Evolutionary conservation across 352 stramenopile genomes (phyloP), one percentile per base, ranked within the genome.

Genomic region (Globisporangium paddicum): DNA sequence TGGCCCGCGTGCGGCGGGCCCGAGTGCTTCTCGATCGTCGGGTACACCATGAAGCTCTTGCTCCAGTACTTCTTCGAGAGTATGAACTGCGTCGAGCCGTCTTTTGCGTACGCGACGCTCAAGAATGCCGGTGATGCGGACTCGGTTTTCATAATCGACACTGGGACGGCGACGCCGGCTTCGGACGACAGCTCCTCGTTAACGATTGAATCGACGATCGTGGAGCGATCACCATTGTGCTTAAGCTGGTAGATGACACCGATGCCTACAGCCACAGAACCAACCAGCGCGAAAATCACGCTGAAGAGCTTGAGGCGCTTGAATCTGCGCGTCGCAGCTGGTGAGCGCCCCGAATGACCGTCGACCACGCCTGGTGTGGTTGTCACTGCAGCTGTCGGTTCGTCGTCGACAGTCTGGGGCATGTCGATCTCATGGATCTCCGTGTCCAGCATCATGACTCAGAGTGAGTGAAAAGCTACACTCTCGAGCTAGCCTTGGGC

Each of bases 21-120:
- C 28, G 77, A 74, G 40, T 75, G 72, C 54, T 79, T 87, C 6
- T 77, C 77, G 11, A 90, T 73, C 14, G 76, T 90, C 32, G 82
- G 75, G 40, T 86, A 87, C 41, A 91, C 79, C 30, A 91, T 71
- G 53, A 89, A 91, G 13, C 77, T 86, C 16, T 67, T 58, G 55
- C 86, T 86, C 75, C 74, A 88, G 42, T 75, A 56, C 19, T 60
- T 32, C 63, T 91, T 89, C 37, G 62, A 71, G 16, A 91, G 58
- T 10, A 79, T 66, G 54, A 90, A 90, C 7, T 77, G 52, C 1
- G 75, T 40, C 5, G 54, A 56, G 14, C 69, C 66, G 16, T 70
- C 58, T 5, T 46, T 50, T 21, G 62, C 60, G 28, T 77, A 71
- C 8, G 66, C 61, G n/a, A 83, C 59, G 45, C 73, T 70, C 23